These are phyloP conservation scores for Wickerhamiella alocasiicola DNA, from an alignment of 805 yeast species.

Conservation along the genomic window DNA sequence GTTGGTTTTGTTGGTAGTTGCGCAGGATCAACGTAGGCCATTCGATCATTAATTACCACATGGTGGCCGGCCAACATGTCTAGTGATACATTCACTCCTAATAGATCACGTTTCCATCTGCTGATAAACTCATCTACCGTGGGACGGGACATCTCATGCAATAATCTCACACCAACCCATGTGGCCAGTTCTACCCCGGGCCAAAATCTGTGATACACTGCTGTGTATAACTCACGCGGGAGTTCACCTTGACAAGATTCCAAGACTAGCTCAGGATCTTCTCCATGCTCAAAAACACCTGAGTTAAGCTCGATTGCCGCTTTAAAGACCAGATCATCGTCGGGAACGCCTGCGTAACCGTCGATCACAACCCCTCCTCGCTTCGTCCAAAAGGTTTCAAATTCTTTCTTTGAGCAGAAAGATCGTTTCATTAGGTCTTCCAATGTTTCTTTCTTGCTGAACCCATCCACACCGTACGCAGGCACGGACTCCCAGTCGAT, in stretches of 20 bases:
- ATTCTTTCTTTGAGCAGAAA: conserved; percentile 38
- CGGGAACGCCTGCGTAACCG: conserved; percentile 32
- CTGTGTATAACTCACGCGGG: conserved; percentile 27
- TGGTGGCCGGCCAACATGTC: conserved; percentile 43
- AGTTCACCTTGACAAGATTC: not conserved
- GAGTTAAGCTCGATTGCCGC: conserved; percentile 23
- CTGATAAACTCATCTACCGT: conserved; percentile 27
- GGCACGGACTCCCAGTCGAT: conserved; percentile 21
- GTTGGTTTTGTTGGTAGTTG: conserved; percentile 38
- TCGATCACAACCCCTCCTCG: conserved; percentile 45
- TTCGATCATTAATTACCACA: conserved; percentile 34
- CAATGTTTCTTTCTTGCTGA: not conserved
- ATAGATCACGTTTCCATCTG: conserved; percentile 31
- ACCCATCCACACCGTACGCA: conserved; percentile 11
- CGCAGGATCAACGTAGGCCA: conserved; percentile 42
- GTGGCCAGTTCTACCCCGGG: conserved; percentile 32
- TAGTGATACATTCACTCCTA: conserved; percentile 48
- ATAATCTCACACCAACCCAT: conserved; percentile 53
- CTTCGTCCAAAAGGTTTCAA: conserved; percentile 39
- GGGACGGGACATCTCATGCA: conserved; percentile 31
- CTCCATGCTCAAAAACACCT: conserved; percentile 17
- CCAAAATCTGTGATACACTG: conserved; percentile 40
- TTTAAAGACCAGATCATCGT: conserved; percentile 18
- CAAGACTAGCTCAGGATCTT: not conserved
- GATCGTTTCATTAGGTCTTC: conserved; percentile 4